phyloP scores from a whole-genome alignment of 1,284 basidiomycete species.

The Baeospora myosura region DNA sequence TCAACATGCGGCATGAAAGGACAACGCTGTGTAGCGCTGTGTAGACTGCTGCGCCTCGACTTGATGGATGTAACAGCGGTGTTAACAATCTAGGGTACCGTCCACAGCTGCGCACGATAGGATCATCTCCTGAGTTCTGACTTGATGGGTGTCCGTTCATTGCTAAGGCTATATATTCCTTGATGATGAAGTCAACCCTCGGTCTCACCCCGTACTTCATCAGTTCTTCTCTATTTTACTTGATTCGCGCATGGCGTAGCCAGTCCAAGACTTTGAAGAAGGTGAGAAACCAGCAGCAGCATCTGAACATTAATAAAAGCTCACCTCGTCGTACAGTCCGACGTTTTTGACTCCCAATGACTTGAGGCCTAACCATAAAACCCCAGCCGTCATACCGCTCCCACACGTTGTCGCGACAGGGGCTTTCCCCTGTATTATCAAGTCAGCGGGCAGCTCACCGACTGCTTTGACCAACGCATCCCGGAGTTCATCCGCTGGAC shows the following conservation, averaged over 20 bases:
- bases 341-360: conserved; percentile 53
- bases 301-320: conserved; percentile 17
- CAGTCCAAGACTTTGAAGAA: conserved; percentile 68
- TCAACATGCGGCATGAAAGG: too few species aligned
- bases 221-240: conserved; percentile 54
- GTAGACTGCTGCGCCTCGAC: too few species aligned
- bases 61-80: too few species aligned
- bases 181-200: too few species aligned
- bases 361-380: conserved; percentile 85
- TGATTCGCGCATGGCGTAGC: conserved; percentile 63
- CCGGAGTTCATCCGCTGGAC: conserved; percentile 48
- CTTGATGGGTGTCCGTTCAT: too few species aligned
- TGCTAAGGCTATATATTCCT: too few species aligned
- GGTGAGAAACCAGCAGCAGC: conserved; percentile 8
- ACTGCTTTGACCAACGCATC: conserved; percentile 55
- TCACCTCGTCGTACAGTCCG: conserved; percentile 80
- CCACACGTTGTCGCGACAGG: conserved; percentile 74
- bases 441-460: conserved; percentile 45
- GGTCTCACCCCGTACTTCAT: too few species aligned
- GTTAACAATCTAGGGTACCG: too few species aligned
- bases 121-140: too few species aligned
- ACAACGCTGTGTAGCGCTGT: too few species aligned
- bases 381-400: conserved; percentile 94
- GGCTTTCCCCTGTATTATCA: conserved; percentile 52
- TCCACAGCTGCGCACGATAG: too few species aligned